Evolutionary conservation across 164 flowering plant species (phyloP).

Genomic region (Platanus orientalis): DNA sequence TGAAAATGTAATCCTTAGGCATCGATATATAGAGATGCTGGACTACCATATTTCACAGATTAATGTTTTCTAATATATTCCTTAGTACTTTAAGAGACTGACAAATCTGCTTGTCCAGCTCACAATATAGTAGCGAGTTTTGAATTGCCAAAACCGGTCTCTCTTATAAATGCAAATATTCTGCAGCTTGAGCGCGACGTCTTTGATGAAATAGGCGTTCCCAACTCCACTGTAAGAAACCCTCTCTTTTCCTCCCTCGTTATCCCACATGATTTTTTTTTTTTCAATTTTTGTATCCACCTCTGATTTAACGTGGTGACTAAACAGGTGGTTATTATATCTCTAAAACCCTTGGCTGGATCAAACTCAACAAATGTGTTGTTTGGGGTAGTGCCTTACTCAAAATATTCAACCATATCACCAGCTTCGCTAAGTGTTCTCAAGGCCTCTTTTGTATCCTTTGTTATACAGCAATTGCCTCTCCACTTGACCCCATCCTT

Average conservation of each 20-base stretch:
- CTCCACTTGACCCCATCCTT: constrained; percentile 51
- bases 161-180: constrained; percentile 48
- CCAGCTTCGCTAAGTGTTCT: constrained; percentile 52
- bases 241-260: too few species aligned
- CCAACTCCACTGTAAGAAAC: constrained; percentile 36
- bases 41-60: background rate
- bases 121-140: constrained; percentile 75
- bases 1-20: background rate
- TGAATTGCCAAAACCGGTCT: constrained; percentile 45
- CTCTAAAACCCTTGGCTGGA: constrained; percentile 42
- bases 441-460: constrained; percentile 37
- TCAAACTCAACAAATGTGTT: constrained; percentile 60
- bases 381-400: constrained; percentile 64
- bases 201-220: constrained; percentile 48
- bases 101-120: constrained; percentile 37
- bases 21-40: background rate
- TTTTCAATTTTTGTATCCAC: background rate
- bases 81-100: constrained; percentile 1
- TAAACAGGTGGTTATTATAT: constrained; percentile 62
- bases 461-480: constrained; percentile 39
- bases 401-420: constrained; percentile 32
- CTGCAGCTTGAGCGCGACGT: constrained; percentile 58
- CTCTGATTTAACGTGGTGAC: constrained; percentile 15
- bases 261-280: background rate
- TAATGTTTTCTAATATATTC: background rate